phyloP scores from a whole-genome alignment of 768 basidiomycete genomes.

The Tricholoma terreum region DNA sequence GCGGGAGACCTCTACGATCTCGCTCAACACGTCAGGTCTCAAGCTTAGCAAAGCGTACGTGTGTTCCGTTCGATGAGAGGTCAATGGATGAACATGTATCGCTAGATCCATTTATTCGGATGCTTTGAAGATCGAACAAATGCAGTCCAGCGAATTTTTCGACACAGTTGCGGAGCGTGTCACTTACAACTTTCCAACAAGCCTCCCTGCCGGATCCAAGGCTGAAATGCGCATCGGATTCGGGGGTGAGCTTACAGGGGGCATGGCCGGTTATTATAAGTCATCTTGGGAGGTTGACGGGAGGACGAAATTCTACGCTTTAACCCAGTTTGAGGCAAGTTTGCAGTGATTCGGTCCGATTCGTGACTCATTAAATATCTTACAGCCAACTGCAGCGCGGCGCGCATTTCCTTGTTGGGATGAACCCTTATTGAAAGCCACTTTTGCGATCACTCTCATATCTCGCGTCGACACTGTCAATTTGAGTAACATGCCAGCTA shows the following conservation, averaged over 20 bases:
- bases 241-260: slow-evolving; percentile 60
- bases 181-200: slow-evolving; percentile 52
- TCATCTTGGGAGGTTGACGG: slow-evolving; percentile 62
- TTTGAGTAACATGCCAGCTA: slow-evolving; percentile 83
- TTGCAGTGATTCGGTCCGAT: background rate
- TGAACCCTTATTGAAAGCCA: slow-evolving; percentile 88
- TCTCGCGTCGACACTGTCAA: slow-evolving; percentile 73
- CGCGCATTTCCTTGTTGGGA: slow-evolving; percentile 90
- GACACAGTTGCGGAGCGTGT: slow-evolving; percentile 66
- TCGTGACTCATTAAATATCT: slow-evolving; percentile 1
- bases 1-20: slow-evolving; percentile 55
- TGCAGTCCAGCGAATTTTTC: slow-evolving; percentile 42
- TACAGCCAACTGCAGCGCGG: slow-evolving; percentile 80
- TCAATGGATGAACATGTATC: background rate
- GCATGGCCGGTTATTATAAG: slow-evolving; percentile 84
- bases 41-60: slow-evolving; percentile 52
- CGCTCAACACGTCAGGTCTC: slow-evolving; percentile 64
- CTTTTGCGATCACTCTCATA: slow-evolving; percentile 72
- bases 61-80: background rate
- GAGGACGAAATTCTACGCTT: slow-evolving; percentile 61
- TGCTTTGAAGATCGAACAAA: slow-evolving; percentile 46
- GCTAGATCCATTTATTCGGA: slow-evolving; percentile 50
- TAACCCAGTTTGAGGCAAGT: slow-evolving; percentile 86
- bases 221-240: slow-evolving; percentile 71
- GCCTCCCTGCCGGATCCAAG: slow-evolving; percentile 65